Evolutionary conservation across 2,329 filamentous ascomycete genomes (phyloP).

Genomic region (Helminthosporium solani): DNA sequence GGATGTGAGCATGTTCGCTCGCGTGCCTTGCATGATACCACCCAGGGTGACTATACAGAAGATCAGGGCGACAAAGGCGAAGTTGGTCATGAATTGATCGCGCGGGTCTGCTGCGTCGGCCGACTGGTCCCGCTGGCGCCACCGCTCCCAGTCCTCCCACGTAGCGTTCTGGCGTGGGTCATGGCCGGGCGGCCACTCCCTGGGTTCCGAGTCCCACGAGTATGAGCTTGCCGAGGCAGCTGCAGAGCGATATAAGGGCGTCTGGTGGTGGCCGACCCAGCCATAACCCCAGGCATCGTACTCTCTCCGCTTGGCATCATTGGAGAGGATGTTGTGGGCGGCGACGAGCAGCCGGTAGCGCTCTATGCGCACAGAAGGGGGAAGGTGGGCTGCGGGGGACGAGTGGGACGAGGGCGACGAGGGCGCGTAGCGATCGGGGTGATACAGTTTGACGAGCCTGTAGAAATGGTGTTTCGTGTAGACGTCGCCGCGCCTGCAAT

Average conservation of each 20-base stretch:
- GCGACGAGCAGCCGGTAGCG: constrained; percentile 86
- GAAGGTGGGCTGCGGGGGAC: constrained; percentile 47
- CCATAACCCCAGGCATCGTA: constrained; percentile 83
- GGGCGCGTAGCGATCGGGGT: constrained; percentile 68
- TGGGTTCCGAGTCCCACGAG: constrained; percentile 28
- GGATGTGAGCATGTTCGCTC: constrained; percentile 63
- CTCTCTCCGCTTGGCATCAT: constrained; percentile 72
- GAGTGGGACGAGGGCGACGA: constrained; percentile 43
- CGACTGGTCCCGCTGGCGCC: constrained; percentile 34
- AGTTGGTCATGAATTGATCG: constrained; percentile 72
- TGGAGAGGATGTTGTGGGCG: constrained; percentile 83
- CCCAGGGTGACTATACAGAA: constrained; percentile 68
- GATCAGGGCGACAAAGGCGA: constrained; percentile 73
- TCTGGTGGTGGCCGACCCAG: constrained; percentile 58
- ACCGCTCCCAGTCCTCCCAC: constrained; percentile 94
- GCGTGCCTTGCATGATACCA: constrained; percentile 69
- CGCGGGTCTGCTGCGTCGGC: constrained; percentile 42
- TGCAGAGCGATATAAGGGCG: constrained; percentile 19
- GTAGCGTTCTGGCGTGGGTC: constrained; percentile 73
- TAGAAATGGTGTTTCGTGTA: constrained; percentile 88
- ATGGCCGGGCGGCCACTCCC: constrained; percentile 40
- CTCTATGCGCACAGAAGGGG: constrained; percentile 69
- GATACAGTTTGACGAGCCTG: constrained; percentile 91
- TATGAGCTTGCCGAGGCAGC: too few relatives aligned
- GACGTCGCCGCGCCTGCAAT: constrained; percentile 58